A percentile compares a stretch with the other conserved stretches of the same genome.
Evolutionary conservation across 345 rosid species (phyloP).

Genomic region (Populus alba): DNA sequence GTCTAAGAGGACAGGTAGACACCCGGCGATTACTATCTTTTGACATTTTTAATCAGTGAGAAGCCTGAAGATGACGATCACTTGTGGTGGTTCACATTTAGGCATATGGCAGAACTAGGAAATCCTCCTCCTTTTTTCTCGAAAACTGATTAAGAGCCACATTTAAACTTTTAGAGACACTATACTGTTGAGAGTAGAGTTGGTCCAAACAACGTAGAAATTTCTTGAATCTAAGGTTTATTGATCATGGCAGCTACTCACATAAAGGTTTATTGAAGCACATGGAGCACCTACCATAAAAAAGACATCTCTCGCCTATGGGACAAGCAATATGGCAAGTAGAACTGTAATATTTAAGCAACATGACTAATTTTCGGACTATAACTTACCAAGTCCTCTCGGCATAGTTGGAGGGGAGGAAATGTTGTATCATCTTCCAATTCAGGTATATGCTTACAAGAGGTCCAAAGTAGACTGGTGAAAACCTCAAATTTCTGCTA

Average conservation of each 20-base stretch:
- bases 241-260: background rate
- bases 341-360: background rate
- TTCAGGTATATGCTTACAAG: background rate
- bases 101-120: background rate
- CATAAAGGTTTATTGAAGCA: background rate
- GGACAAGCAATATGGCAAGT: background rate
- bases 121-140: background rate
- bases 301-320: background rate
- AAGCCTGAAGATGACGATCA: background rate
- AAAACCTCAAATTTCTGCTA: constrained; percentile 1
- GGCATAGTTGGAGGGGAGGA: background rate
- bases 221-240: background rate
- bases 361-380: background rate
- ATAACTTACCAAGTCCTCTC: background rate
- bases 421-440: background rate
- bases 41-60: background rate
- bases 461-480: background rate
- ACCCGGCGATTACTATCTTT: background rate
- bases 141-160: background rate
- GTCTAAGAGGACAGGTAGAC: background rate
- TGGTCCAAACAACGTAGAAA: background rate
- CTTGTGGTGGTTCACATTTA: background rate
- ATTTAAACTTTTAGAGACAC: background rate
- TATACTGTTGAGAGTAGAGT: background rate
- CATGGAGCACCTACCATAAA: background rate